These are phyloP conservation scores for Trametes gibbosa DNA, from an alignment of 768 basidiomycete species.

Conservation along the genomic window DNA sequence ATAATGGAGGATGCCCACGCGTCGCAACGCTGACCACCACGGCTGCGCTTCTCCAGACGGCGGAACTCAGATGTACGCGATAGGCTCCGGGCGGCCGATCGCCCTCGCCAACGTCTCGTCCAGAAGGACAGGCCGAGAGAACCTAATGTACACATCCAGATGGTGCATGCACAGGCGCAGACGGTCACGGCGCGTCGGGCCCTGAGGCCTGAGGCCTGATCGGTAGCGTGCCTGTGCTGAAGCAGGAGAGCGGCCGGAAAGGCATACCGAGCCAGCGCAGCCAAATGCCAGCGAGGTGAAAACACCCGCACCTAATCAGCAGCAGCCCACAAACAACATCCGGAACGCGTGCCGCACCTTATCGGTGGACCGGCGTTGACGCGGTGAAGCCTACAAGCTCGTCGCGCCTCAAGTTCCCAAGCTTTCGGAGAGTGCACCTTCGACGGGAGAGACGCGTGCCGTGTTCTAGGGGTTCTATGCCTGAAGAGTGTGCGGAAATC, in stretches of 20 bases:
- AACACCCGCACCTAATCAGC: neutral
- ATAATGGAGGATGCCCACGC: neutral
- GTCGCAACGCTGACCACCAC: neutral
- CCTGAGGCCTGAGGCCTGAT: too few species aligned
- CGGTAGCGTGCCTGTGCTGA: neutral
- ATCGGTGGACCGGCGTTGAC: neutral
- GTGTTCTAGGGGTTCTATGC: neutral
- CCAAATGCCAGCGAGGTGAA: neutral
- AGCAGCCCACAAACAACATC: neutral
- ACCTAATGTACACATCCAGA: slow-evolving; percentile 7
- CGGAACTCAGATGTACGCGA: slow-evolving; percentile 19
- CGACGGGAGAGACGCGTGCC: neutral
- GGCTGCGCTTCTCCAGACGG: neutral
- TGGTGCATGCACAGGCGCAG: neutral
- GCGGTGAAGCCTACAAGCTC: neutral
- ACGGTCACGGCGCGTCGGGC: slow-evolving; percentile 1
- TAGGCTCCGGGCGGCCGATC: slow-evolving; percentile 18
- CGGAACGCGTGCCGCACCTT: neutral
- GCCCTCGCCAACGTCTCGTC: neutral
- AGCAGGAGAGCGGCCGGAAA: neutral
- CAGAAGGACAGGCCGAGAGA: slow-evolving; percentile 1
- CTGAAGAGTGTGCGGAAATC: neutral
- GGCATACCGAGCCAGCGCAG: neutral
- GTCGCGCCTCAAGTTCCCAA: neutral
- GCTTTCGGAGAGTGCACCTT: neutral